Conservation (phyloP, 257 asterid genomes). For the Cynanchum wilfordii region DNA sequence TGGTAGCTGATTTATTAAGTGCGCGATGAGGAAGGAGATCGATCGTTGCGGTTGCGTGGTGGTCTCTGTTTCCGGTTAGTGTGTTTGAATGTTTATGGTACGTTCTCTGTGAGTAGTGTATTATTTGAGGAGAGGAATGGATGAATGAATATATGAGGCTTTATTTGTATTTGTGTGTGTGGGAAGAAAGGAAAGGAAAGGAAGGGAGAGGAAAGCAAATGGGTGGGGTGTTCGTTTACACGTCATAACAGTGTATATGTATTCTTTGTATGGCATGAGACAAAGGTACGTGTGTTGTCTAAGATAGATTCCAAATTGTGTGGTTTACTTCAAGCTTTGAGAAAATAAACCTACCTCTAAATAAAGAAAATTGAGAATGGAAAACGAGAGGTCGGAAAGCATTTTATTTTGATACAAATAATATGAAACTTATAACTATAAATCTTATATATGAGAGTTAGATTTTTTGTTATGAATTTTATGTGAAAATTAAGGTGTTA, state of each 20-base stretch:
- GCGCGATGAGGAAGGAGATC: too few relatives aligned
- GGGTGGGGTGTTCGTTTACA: slow-evolving; percentile 52
- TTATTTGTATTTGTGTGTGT: not conserved
- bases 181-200: slow-evolving; percentile 17
- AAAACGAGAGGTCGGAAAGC: slow-evolving; percentile 18
- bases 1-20: too few relatives aligned
- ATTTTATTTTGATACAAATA: slow-evolving; percentile 6
- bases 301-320: slow-evolving; percentile 28
- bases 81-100: not conserved
- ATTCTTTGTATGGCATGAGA: slow-evolving; percentile 47
- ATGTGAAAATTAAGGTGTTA: too few relatives aligned
- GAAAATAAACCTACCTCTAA: not conserved
- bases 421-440: too few relatives aligned
- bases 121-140: slow-evolving; percentile 10
- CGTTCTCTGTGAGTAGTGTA: not conserved
- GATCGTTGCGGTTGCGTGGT: too few relatives aligned
- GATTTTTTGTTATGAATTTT: too few relatives aligned
- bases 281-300: slow-evolving; percentile 49
- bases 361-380: slow-evolving; percentile 2
- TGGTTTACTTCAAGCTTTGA: slow-evolving; percentile 24
- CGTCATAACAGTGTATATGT: slow-evolving; percentile 28
- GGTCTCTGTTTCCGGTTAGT: not conserved
- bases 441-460: too few relatives aligned
- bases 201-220: slow-evolving; percentile 18
- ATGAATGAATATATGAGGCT: slow-evolving; percentile 18